A percentile compares a stretch with the other conserved stretches of the same genome.
Conservation (phyloP, 768 basidiomycete species). For the Russula olivacea region DNA sequence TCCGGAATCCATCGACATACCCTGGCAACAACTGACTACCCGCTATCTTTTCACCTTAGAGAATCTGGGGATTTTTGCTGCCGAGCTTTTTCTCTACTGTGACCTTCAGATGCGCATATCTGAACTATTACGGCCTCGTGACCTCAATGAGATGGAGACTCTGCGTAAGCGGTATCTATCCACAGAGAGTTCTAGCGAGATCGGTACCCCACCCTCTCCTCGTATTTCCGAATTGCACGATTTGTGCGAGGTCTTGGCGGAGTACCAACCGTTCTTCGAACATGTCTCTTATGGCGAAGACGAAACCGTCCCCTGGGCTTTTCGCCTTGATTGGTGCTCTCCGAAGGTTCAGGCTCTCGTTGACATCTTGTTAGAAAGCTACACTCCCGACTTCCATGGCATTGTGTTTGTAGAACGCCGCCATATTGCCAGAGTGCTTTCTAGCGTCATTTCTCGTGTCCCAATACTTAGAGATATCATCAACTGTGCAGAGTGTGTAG, state of each 20-base stretch:
- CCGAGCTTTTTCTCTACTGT: constrained; percentile 61
- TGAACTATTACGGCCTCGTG: constrained; percentile 33
- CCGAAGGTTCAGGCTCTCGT: constrained; percentile 65
- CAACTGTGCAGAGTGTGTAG: constrained; percentile 60
- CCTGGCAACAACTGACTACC: constrained; percentile 54
- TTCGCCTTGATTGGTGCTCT: constrained; percentile 54
- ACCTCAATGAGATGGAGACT: constrained; percentile 28
- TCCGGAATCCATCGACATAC: constrained; percentile 38
- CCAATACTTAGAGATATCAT: constrained; percentile 53
- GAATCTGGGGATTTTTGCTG: constrained; percentile 68
- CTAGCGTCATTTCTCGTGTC: constrained; percentile 55
- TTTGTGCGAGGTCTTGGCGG: constrained; percentile 44
- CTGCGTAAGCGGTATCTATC: constrained; percentile 23
- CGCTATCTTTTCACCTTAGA: constrained; percentile 56
- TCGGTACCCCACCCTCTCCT: neutral
- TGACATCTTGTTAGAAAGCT: constrained; percentile 51
- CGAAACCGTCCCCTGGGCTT: constrained; percentile 34
- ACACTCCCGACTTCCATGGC: constrained; percentile 58
- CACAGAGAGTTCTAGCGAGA: neutral
- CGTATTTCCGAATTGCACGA: constrained; percentile 29
- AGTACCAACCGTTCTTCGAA: constrained; percentile 40
- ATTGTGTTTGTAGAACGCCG: constrained; percentile 88
- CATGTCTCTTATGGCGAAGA: constrained; percentile 33
- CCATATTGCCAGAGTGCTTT: constrained; percentile 66
- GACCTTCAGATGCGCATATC: constrained; percentile 51